Percentiles rank a stretch among this genome's conserved stretches.
Conservation (phyloP, 1,284 basidiomycete genomes). For the Moniliella sp. region DNA sequence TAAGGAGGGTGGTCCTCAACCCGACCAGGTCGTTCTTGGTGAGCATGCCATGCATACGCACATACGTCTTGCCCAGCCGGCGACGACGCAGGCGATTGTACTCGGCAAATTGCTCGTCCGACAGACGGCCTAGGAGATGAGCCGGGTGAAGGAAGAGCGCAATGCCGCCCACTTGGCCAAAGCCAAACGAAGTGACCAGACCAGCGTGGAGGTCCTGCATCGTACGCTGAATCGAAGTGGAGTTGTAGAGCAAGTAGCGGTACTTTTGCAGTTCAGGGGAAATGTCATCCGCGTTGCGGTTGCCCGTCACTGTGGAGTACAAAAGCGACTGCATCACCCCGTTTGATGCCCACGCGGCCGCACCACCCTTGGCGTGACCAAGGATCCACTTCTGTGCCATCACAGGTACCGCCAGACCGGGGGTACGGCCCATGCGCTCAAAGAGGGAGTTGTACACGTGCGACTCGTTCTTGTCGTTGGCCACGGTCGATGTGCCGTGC, state of each 20-base stretch:
- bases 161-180: conserved; percentile 80
- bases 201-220: conserved; percentile 22
- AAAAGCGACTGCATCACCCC: conserved; percentile 70
- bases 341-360: conserved; percentile 89
- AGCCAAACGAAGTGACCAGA: conserved; percentile 71
- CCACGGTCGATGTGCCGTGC: conserved; percentile 82
- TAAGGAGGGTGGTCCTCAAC: conserved; percentile 90
- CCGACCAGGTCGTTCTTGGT: conserved; percentile 43
- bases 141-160: conserved; percentile 71
- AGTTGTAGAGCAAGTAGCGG: conserved; percentile 83
- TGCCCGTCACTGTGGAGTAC: conserved; percentile 79
- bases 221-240: conserved; percentile 50
- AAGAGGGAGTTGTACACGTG: conserved; percentile 89
- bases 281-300: conserved; percentile 57
- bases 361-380: conserved; percentile 28
- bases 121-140: conserved; percentile 64
- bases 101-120: conserved; percentile 49
- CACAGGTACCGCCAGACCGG: conserved; percentile 81
- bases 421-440: conserved; percentile 60
- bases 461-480: conserved; percentile 96
- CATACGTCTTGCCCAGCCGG: conserved; percentile 21
- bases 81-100: conserved; percentile 41
- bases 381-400: conserved; percentile 75
- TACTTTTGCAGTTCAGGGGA: conserved; percentile 75
- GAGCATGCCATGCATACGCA: conserved; percentile 23